Conservation (phyloP, 306 rosid species). For the Begonia fuchsioides region DNA sequence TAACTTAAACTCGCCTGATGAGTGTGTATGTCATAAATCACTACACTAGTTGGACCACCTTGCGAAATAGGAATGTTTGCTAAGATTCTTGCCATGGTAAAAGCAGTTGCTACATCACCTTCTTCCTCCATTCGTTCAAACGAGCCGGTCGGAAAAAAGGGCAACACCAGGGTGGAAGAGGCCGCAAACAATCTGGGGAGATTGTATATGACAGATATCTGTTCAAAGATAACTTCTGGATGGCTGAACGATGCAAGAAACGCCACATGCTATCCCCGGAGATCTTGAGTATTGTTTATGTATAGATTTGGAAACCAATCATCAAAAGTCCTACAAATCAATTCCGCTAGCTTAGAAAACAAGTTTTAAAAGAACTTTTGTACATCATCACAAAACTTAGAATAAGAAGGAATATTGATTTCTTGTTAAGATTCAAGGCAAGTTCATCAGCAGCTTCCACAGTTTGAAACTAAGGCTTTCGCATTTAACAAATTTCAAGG, state of each 20-base stretch:
- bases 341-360: no score
- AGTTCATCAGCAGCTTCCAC: no score
- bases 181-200: constrained; percentile 87
- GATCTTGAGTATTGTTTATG: constrained; percentile 78
- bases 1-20: constrained; percentile 54
- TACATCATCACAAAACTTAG: no score
- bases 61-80: constrained; percentile 84
- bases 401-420: no score
- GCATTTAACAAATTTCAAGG: no score
- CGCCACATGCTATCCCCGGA: constrained; percentile 92
- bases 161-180: constrained; percentile 86
- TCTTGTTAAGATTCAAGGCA: no score
- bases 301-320: constrained; percentile 91
- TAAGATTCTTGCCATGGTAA: constrained; percentile 92
- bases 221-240: constrained; percentile 83
- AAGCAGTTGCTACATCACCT: constrained; percentile 98
- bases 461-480: no score
- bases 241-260: constrained; percentile 86
- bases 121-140: constrained; percentile 99
- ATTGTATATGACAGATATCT: constrained; percentile 81
- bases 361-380: no score
- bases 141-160: constrained; percentile 96
- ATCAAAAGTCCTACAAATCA: constrained; percentile 58
- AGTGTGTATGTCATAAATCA: constrained; percentile 91
- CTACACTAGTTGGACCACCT: constrained; percentile 93